These are phyloP conservation scores for Aspergillus versicolor DNA, from an alignment of 2,329 filamentous ascomycete species.

Conservation along the genomic window DNA sequence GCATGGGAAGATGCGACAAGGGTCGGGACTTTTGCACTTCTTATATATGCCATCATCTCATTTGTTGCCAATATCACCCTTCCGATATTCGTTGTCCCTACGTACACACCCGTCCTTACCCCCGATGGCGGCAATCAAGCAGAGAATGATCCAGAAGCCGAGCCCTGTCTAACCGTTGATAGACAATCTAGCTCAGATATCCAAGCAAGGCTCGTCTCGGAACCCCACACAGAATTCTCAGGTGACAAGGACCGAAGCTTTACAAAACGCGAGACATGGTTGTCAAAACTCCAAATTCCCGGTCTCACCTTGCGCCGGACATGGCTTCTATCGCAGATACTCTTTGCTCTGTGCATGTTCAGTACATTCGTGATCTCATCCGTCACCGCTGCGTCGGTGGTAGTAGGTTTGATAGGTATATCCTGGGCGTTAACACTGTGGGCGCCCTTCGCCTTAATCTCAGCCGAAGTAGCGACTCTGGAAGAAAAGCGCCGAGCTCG, in stretches of 20 bases:
- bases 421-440: constrained; percentile 92
- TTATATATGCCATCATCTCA: constrained; percentile 84
- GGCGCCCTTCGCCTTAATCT: constrained; percentile 95
- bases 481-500: constrained; percentile 64
- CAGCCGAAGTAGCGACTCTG: constrained; percentile 82
- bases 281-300: constrained; percentile 70
- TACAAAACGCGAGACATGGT: constrained; percentile 32
- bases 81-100: constrained; percentile 81
- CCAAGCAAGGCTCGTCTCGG: constrained; percentile 31
- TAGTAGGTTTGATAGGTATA: constrained; percentile 80
- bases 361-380: constrained; percentile 75
- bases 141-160: constrained; percentile 18
- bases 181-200: constrained; percentile 34
- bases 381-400: constrained; percentile 68
- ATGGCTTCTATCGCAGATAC: constrained; percentile 81
- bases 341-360: constrained; percentile 80
- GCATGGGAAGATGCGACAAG: constrained; percentile 84
- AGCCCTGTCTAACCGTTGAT: constrained; percentile 17
- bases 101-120: constrained; percentile 52
- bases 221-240: constrained; percentile 27
- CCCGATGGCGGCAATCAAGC: constrained; percentile 6
- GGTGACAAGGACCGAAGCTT: constrained; percentile 9
- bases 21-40: constrained; percentile 82
- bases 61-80: constrained; percentile 78
- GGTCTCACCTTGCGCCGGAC: constrained; percentile 83